Conservation (phyloP, 257 asterid genomes). For the Nicotiana obtusifolia region DNA sequence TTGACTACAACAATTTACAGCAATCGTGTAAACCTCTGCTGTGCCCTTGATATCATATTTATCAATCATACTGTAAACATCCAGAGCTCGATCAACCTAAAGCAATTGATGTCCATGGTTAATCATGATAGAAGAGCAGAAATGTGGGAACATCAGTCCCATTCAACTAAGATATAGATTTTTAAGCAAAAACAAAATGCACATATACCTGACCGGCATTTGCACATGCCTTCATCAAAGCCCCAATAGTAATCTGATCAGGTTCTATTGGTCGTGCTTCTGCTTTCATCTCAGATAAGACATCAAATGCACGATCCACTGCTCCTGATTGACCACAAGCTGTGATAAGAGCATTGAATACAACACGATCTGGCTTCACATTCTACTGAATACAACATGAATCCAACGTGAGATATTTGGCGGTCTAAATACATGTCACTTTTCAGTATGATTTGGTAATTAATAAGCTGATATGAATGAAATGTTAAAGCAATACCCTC, state of each 20-base stretch:
- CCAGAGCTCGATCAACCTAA: conserved; percentile 77
- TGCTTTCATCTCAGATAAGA: conserved; percentile 81
- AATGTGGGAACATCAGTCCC: not conserved
- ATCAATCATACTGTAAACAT: conserved; percentile 78
- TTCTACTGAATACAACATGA: conserved; percentile 59
- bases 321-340: conserved; percentile 99
- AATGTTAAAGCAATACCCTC: conserved; percentile 5
- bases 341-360: conserved; percentile 95
- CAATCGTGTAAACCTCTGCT: conserved; percentile 94
- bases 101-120: conserved; percentile 13
- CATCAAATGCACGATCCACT: conserved; percentile 95
- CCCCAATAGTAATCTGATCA: conserved; percentile 91
- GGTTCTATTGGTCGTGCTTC: conserved; percentile 83
- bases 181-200: conserved; percentile 9
- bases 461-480: not conserved
- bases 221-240: conserved; percentile 94
- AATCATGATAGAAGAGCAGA: conserved; percentile 10
- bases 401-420: conserved; percentile 25
- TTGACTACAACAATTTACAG: conserved; percentile 89
- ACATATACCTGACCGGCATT: conserved; percentile 67
- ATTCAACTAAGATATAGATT: conserved; percentile 8
- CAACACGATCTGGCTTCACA: conserved; percentile 96
- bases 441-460: conserved; percentile 10
- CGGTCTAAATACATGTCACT: conserved; percentile 6
- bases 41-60: conserved; percentile 76